Evolutionary conservation across 306 rosid genomes (phyloP), one percentile per base, ranked within the genome.

Genomic region (Dalbergia cochinchinensis): DNA sequence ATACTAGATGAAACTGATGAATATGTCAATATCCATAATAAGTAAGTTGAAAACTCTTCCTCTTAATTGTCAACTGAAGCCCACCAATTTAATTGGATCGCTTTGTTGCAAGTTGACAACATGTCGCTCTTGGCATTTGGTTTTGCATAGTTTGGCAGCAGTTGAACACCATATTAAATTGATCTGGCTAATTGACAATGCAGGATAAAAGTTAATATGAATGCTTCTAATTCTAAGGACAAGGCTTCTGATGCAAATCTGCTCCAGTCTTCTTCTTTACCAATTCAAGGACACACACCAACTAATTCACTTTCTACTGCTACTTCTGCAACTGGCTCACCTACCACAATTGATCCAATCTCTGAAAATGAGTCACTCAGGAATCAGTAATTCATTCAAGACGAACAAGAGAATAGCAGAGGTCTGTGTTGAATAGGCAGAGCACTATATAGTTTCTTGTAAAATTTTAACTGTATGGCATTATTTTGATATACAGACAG

Each of bases 1-100:
- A 95, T 95, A 83, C 80, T 93, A 79, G 98, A 95, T 85, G 99
- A 95, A 92, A 95, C 99, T n/a, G 99, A 95, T 75, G 99, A 89
- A 80, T 95, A 95, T 74, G 96, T 95, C 82, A 91, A 92, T 73
- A 92, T 95, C 84, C 99, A 95, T 80, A 92, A 95, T 88, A 92
- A 91, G 99, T 95, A 90, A 84, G 83, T 81, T 71, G 5, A 11
- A 78, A 55, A 51, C 7, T n/a, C 57, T 61, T 76, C 42, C 54
- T 57, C 77, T 55, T 48, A 41, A 41, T 45, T 42, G 66, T 57
- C 34, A 60, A 69, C 34, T 65, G 71, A 65, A 84, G 72, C 66
- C 76, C 6, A 6, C 42, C 61, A 64, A 63, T 53, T 61, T 71
- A 34, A 42, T 47, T 26, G 18, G 69, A 75, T 79, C 31, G 57